phyloP scores from a whole-genome alignment of 306 rosid genomes.

The Trifolium subterraneum region DNA sequence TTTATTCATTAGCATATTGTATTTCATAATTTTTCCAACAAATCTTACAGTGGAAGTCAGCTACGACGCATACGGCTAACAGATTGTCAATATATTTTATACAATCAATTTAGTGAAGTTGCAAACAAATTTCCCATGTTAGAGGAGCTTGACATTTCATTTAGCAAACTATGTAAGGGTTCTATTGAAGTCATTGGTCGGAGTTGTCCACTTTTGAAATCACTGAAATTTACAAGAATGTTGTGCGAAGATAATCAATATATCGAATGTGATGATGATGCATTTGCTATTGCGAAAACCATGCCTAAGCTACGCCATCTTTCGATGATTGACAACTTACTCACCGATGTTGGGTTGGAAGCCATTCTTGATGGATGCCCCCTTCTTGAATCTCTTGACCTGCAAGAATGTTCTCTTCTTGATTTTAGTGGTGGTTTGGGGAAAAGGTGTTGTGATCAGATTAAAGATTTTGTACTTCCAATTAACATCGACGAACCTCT shows the following conservation, averaged over 20 bases:
- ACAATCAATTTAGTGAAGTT: too few relatives aligned
- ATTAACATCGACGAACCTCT: not conserved
- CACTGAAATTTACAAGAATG: not conserved
- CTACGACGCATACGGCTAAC: too few relatives aligned
- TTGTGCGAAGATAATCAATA: too few relatives aligned
- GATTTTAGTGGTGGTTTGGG: not conserved
- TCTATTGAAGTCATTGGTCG: not conserved
- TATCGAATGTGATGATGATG: too few relatives aligned
- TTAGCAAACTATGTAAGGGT: too few relatives aligned
- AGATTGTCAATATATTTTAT: too few relatives aligned
- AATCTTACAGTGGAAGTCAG: too few relatives aligned
- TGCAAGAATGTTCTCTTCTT: not conserved
- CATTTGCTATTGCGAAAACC: too few relatives aligned
- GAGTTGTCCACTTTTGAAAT: not conserved
- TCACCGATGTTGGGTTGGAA: not conserved
- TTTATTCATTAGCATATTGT: too few relatives aligned
- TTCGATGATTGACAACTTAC: not conserved
- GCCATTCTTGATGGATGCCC: conserved; percentile 14
- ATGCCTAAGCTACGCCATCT: too few relatives aligned
- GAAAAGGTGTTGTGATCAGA: not conserved
- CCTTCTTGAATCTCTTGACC: not conserved
- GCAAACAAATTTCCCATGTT: not conserved
- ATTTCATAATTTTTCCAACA: too few relatives aligned
- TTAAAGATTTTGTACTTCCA: not conserved
- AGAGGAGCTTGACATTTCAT: not conserved